These are phyloP conservation scores for Immersiella caudata DNA, from an alignment of 495 filamentous ascomycete genomes.

Conservation along the genomic window DNA sequence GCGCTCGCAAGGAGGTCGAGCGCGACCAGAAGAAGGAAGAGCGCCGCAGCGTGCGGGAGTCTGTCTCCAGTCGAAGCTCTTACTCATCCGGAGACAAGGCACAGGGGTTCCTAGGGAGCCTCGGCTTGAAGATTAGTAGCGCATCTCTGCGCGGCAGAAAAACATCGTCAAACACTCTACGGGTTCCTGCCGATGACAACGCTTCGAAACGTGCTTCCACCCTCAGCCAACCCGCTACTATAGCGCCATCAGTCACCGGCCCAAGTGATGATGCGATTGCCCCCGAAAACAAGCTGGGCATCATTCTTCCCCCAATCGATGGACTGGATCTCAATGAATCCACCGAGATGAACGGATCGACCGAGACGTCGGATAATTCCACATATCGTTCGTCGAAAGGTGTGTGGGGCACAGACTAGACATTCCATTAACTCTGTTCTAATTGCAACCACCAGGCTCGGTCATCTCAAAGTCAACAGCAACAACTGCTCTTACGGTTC, in stretches of 20 bases:
- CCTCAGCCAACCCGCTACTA: background rate
- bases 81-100: conserved; percentile 37
- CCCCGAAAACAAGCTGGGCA: background rate
- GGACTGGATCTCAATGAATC: background rate
- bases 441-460: background rate
- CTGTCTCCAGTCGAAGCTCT: conserved; percentile 43
- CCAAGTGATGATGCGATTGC: background rate
- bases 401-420: background rate
- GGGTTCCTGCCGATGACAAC: conserved; percentile 1
- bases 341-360: background rate
- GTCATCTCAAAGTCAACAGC: conserved; percentile 8
- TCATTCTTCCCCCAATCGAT: background rate
- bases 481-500: background rate
- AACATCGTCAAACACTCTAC: conserved; percentile 18
- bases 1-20: conserved; percentile 43
- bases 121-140: conserved; percentile 30
- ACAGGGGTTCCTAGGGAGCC: conserved; percentile 37
- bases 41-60: conserved; percentile 31
- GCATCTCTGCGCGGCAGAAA: conserved; percentile 29
- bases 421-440: background rate
- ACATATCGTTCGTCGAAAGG: conserved; percentile 28
- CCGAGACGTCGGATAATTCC: conserved; percentile 3
- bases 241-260: background rate
- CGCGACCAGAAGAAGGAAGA: conserved; percentile 36
- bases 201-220: conserved; percentile 16